Conservation (phyloP, 768 basidiomycete species). For the Tylopilus sp. region DNA sequence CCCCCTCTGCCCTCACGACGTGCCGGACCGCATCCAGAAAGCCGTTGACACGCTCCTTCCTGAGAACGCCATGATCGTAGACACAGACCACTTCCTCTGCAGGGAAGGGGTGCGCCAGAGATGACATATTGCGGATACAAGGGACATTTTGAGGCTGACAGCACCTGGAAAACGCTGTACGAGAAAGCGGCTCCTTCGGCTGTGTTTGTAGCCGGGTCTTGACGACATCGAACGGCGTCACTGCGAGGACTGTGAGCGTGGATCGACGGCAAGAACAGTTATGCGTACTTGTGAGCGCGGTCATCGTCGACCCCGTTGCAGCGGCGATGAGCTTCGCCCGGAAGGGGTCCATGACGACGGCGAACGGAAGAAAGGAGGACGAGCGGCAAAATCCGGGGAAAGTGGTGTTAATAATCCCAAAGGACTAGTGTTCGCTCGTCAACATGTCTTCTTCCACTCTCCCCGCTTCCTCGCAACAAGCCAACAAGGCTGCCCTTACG, state of each 20-base stretch:
- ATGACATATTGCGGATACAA: conserved; percentile 79
- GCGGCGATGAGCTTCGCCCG: conserved; percentile 80
- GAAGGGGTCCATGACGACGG: conserved; percentile 65
- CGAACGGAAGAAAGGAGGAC: not conserved
- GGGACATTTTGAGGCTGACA: conserved; percentile 57
- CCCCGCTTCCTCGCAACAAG: conserved; percentile 65
- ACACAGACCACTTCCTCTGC: conserved; percentile 71
- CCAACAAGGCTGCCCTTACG: conserved; percentile 73
- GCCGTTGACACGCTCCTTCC: conserved; percentile 72
- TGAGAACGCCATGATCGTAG: conserved; percentile 71
- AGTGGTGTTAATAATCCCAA: not conserved
- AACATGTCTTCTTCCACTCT: conserved; percentile 37
- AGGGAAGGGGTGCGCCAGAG: conserved; percentile 53
- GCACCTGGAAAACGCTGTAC: conserved; percentile 54
- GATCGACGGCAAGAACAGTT: not conserved
- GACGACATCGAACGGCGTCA: conserved; percentile 99
- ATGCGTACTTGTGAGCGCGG: conserved; percentile 72
- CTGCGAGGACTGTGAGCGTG: conserved; percentile 39
- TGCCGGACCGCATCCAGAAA: conserved; percentile 82
- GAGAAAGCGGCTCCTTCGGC: conserved; percentile 53
- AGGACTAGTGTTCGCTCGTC: not conserved
- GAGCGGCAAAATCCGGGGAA: conserved; percentile 27
- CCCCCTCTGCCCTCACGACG: conserved; percentile 78
- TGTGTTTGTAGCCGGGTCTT: conserved; percentile 97
- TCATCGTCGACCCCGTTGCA: conserved; percentile 74